These are phyloP conservation scores for Penicillium samsonianum DNA, from an alignment of 495 filamentous ascomycete genomes.

Conservation along the genomic window DNA sequence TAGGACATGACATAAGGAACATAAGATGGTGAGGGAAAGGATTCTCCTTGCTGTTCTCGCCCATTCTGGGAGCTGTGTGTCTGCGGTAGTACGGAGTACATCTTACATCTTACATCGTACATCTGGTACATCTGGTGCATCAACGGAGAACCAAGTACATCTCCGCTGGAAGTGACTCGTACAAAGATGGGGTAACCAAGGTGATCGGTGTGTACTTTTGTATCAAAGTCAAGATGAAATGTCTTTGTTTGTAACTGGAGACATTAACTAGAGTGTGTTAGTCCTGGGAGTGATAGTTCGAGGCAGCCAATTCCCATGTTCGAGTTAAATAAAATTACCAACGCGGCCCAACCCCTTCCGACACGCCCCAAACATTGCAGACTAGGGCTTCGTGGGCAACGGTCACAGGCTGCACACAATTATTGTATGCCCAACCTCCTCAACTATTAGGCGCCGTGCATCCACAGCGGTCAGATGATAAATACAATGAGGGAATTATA, in stretches of 20 bases:
- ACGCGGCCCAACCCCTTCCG: constrained; percentile 23
- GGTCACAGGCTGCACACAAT: constrained; percentile 20
- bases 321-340: constrained; percentile 19
- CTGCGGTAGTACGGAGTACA: constrained; percentile 2
- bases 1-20: constrained; percentile 33
- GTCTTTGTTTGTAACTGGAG: background rate
- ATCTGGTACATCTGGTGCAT: constrained; percentile 10
- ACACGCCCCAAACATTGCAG: constrained; percentile 5
- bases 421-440: constrained; percentile 30
- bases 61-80: background rate
- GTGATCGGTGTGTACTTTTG: background rate
- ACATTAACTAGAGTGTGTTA: background rate
- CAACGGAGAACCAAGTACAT: background rate
- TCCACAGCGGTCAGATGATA: constrained; percentile 13
- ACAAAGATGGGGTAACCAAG: background rate
- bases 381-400: constrained; percentile 21
- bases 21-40: constrained; percentile 14
- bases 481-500: constrained; percentile 2
- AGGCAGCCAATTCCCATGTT: constrained; percentile 9
- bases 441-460: constrained; percentile 24
- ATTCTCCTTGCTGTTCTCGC: constrained; percentile 25
- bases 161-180: constrained; percentile 9
- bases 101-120: constrained; percentile 6
- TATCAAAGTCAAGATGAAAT: background rate
- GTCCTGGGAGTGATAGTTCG: background rate